phyloP scores from a whole-genome alignment of 495 filamentous ascomycete species.

The Penicillium dipodomyicola region DNA sequence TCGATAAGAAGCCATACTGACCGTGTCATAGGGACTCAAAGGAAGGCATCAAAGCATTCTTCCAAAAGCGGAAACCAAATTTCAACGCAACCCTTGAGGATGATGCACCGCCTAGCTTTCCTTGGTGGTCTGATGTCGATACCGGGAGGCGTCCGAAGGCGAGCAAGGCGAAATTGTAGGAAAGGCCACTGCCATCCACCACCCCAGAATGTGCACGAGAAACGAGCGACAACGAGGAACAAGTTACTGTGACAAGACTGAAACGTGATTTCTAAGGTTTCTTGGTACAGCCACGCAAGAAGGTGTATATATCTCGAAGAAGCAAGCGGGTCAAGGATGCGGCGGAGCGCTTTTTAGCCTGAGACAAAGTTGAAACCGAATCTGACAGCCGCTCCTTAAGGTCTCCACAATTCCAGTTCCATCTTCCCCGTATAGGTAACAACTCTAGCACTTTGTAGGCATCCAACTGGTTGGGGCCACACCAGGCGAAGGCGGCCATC shows the following conservation, averaged over 20 bases:
- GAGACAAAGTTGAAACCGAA: not conserved
- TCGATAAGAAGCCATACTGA: not conserved
- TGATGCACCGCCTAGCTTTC: constrained; percentile 28
- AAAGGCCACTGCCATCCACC: not conserved
- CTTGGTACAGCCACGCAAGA: not conserved
- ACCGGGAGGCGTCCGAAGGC: constrained; percentile 3
- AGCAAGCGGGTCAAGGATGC: not conserved
- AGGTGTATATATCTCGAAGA: not conserved
- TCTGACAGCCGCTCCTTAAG: not conserved
- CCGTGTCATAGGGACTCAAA: constrained; percentile 3
- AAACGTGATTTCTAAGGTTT: not conserved
- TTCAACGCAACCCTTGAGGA: constrained; percentile 45
- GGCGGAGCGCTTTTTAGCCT: not conserved
- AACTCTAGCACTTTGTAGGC: not conserved
- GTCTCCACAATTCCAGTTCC: not conserved
- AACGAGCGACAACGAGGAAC: not conserved
- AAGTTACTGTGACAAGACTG: not conserved
- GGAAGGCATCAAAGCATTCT: constrained; percentile 36
- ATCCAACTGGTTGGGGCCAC: not conserved
- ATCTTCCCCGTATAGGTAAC: not conserved
- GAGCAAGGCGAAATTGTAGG: constrained; percentile 7
- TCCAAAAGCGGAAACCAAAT: constrained; percentile 49
- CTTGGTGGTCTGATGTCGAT: constrained; percentile 31
- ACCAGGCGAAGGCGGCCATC: not conserved
- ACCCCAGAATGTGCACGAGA: not conserved